Evolutionary conservation across 495 filamentous ascomycete genomes (phyloP).

Genomic region (Aspergillus cristatus): DNA sequence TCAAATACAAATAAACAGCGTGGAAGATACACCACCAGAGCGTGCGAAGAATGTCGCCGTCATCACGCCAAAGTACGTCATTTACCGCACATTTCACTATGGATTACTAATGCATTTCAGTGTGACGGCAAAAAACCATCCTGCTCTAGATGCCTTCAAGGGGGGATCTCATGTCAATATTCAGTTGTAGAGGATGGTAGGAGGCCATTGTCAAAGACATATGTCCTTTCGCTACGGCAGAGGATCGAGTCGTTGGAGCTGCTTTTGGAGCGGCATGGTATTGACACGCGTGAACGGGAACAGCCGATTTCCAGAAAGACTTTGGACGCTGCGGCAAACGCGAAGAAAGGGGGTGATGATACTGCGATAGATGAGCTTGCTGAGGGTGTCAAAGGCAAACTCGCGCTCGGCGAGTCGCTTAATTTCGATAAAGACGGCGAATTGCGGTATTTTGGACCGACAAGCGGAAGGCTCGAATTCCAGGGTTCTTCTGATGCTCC

Average conservation of each 20-base stretch:
- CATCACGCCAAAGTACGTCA: conserved; percentile 1
- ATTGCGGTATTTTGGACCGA: conserved; percentile 22
- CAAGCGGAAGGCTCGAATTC: conserved; percentile 19
- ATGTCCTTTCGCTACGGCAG: conserved; percentile 1
- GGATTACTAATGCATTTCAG: neutral
- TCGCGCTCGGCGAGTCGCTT: conserved; percentile 19
- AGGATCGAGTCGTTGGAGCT: conserved; percentile 1
- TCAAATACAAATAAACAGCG: neutral
- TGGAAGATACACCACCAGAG: conserved; percentile 2
- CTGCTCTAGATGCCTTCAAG: conserved; percentile 2
- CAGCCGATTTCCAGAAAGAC: too few relatives aligned
- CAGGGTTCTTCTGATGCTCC: conserved; percentile 5
- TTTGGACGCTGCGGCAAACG: too few relatives aligned
- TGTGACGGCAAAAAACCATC: conserved; percentile 2
- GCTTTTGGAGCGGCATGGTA: neutral
- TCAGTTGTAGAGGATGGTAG: conserved; percentile 1
- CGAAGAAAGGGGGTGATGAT: neutral
- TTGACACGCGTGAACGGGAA: neutral
- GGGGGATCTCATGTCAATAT: neutral
- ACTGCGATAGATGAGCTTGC: conserved; percentile 13
- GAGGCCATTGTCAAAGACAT: conserved; percentile 1
- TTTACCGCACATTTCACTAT: neutral
- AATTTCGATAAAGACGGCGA: conserved; percentile 26
- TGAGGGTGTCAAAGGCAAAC: conserved; percentile 16
- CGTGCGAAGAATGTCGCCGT: conserved; percentile 4